These are phyloP conservation scores for Aspergillus arachidicola DNA, from an alignment of 2,329 filamentous ascomycete species.

Conservation along the genomic window DNA sequence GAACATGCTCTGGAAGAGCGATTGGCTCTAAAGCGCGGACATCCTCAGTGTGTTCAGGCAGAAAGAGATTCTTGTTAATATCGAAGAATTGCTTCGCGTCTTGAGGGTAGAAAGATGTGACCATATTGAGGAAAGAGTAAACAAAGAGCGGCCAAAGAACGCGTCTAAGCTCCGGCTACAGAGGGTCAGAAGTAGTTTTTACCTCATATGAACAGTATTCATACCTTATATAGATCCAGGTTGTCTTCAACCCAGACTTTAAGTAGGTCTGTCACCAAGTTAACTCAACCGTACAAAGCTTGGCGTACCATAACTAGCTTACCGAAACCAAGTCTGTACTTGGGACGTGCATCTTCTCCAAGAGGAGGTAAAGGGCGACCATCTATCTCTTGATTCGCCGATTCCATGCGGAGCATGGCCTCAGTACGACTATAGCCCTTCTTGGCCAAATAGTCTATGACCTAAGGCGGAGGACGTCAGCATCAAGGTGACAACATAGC, in stretches of 20 bases:
- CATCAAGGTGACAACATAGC: neutral
- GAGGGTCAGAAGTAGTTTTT: neutral
- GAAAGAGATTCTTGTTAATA: constrained; percentile 69
- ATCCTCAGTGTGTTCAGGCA: constrained; percentile 78
- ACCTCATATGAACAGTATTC: constrained; percentile 14
- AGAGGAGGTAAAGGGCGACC: constrained; percentile 70
- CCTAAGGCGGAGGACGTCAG: constrained; percentile 47
- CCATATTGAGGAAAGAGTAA: constrained; percentile 83
- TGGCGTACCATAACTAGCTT: constrained; percentile 19
- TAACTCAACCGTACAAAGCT: neutral
- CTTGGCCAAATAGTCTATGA: constrained; percentile 94
- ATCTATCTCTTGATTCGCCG: constrained; percentile 77
- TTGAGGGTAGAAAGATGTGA: constrained; percentile 69
- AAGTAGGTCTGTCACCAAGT: constrained; percentile 58
- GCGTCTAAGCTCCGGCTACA: constrained; percentile 79
- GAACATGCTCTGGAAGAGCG: constrained; percentile 74
- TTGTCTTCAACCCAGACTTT: constrained; percentile 87
- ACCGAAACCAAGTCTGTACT: constrained; percentile 74
- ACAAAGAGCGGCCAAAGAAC: constrained; percentile 93
- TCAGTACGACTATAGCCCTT: constrained; percentile 93
- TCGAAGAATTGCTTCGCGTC: constrained; percentile 76
- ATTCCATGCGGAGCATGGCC: constrained; percentile 88
- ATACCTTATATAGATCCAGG: constrained; percentile 88
- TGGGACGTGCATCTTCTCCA: constrained; percentile 74
- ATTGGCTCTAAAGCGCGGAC: constrained; percentile 74